Evolutionary conservation across 441 rosid genomes (phyloP), one percentile per base, ranked within the genome.

Genomic region (Omphalea diandra): DNA sequence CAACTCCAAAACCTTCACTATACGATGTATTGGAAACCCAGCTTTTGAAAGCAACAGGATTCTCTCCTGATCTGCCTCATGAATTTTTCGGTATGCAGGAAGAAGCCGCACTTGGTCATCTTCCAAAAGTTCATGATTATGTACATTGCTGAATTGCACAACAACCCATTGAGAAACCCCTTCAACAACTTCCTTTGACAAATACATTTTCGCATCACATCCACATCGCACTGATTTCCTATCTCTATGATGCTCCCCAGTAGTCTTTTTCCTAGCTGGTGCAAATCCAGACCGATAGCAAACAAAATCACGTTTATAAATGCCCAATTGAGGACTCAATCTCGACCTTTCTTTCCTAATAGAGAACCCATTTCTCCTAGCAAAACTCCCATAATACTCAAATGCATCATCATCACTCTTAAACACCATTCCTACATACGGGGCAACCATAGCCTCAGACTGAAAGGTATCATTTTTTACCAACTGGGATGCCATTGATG

Each of bases 71-170:
- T 94, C 97, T n/a, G 83, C 78, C 76, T 88, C 95, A 10, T 87
- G 89, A 53, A 94, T 91, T 84, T 94, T 94, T n/a, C 97, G 74
- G 73, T 94, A 94, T 0, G 98, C 98, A 0, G 97, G 98, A 68
- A 94, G 88, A 35, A 94, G 77, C 69, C 95, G 86, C 14, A 94
- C 96, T 76, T 94, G 95, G 59, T 90, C 97, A 77, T 89, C 98
- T 80, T 90, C 97, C 72, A 94, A 71, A 70, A 94, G 87, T 77
- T 91, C 97, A 70, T 91, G 97, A 73, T 94, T 91, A 79, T 94
- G 98, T 50, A 94, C 85, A 82, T 94, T 90, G 67, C 98, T 91
- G 71, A 91, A 94, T 70, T 94, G 98, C 35, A 90, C 86, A 40
- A 91, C 89, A 75, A 74, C 86, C 97, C 98, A 94, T 52, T 90